A percentile compares a stretch with the other conserved stretches of the same genome.
Conservation (phyloP, 768 basidiomycete species). For the Leccinum fibrillosum region DNA sequence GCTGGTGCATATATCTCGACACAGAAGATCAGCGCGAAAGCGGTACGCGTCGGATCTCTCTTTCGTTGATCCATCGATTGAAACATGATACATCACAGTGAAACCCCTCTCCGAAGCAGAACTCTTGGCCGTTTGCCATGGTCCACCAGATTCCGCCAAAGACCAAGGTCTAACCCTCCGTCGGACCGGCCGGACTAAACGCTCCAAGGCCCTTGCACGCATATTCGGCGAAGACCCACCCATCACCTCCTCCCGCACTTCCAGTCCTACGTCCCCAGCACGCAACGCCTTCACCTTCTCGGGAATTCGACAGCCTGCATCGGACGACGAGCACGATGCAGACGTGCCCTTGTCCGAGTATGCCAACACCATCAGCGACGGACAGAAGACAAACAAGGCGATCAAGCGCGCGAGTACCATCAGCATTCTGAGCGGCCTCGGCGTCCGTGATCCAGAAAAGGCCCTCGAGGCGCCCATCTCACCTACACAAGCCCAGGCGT, state of each 20-base stretch:
- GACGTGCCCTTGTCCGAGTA: conserved; percentile 33
- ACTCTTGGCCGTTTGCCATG: conserved; percentile 79
- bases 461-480: conserved; percentile 58
- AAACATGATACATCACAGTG: conserved; percentile 36
- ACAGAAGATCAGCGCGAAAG: conserved; percentile 48
- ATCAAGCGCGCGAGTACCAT: conserved; percentile 89
- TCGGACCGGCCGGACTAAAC: conserved; percentile 42
- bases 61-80: neutral
- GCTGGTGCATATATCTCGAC: conserved; percentile 85
- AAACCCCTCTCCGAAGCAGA: conserved; percentile 79
- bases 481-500: conserved; percentile 36
- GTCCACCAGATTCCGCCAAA: conserved; percentile 71
- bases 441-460: conserved; percentile 76
- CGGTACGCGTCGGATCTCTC: conserved; percentile 36
- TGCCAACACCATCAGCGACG: conserved; percentile 24
- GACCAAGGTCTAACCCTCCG: conserved; percentile 79
- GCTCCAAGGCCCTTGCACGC: conserved; percentile 39
- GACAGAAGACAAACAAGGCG: conserved; percentile 23
- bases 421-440: conserved; percentile 91
- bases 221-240: conserved; percentile 49
- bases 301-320: conserved; percentile 7
- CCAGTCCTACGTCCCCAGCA: conserved; percentile 36
- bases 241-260: conserved; percentile 17
- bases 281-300: conserved; percentile 14
- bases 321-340: conserved; percentile 39